Conservation (phyloP, 352 stramenopile species). For the Pythium myriotylum region DNA sequence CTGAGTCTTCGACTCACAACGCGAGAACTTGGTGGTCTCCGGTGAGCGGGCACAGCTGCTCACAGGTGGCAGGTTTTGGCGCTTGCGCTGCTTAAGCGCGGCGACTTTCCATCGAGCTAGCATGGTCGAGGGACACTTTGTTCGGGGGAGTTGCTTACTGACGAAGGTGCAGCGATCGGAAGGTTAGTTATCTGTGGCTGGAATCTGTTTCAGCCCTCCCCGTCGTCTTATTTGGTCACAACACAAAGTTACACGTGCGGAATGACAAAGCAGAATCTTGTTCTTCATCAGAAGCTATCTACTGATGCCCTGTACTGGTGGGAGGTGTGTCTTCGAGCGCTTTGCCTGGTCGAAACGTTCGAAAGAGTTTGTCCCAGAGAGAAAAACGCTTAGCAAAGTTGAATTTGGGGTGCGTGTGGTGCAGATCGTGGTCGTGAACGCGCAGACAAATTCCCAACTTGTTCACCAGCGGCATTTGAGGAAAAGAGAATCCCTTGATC, state of each 20-base stretch:
- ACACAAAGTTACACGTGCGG: too few relatives aligned
- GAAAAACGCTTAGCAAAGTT: constrained; percentile 91
- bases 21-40: neutral
- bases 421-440: constrained; percentile 76
- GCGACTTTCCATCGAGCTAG: constrained; percentile 15
- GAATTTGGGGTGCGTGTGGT: constrained; percentile 80
- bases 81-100: constrained; percentile 7
- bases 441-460: constrained; percentile 57
- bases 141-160: too few relatives aligned
- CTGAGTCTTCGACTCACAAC: neutral
- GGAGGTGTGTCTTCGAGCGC: neutral
- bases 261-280: neutral
- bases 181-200: too few relatives aligned
- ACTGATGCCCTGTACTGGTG: constrained; percentile 1
- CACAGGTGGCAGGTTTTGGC: neutral
- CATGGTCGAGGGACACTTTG: neutral
- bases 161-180: too few relatives aligned
- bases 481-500: constrained; percentile 86
- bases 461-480: constrained; percentile 77
- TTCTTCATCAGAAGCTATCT: neutral
- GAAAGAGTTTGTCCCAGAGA: constrained; percentile 86
- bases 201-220: too few relatives aligned
- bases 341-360: constrained; percentile 58
- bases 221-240: neutral
- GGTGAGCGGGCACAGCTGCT: neutral